Percentiles rank a stretch among this genome's conserved stretches.
phyloP scores from a whole-genome alignment of 1,139 yeast genomes.

The Candida buenavistaensis region DNA sequence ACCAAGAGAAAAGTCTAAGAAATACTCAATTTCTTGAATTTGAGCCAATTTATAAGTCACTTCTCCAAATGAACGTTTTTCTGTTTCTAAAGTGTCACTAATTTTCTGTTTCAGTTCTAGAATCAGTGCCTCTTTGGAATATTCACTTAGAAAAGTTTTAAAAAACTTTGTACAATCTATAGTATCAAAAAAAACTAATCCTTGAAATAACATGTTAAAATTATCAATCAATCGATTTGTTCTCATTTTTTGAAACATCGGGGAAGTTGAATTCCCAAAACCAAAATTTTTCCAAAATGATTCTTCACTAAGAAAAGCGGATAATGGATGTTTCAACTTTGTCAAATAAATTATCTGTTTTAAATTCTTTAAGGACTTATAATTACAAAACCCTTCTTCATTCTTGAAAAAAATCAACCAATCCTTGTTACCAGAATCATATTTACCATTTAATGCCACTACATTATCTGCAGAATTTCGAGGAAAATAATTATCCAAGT shows the following conservation, averaged over 20 bases:
- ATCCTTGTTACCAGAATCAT: constrained; percentile 30
- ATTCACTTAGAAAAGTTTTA: constrained; percentile 9
- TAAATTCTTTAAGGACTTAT: constrained; percentile 38
- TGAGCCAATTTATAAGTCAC: constrained; percentile 26
- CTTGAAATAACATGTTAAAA: constrained; percentile 47
- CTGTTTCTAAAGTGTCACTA: constrained; percentile 18
- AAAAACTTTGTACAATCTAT: constrained; percentile 17
- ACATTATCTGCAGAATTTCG: constrained; percentile 13
- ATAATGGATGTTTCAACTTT: constrained; percentile 34
- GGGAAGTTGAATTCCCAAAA: constrained; percentile 27
- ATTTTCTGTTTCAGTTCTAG: constrained; percentile 33
- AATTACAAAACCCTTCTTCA: constrained; percentile 17
- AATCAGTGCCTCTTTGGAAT: constrained; percentile 26
- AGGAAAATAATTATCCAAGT: constrained; percentile 29
- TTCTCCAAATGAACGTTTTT: constrained; percentile 20
- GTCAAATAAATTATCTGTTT: constrained; percentile 32
- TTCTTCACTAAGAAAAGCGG: constrained; percentile 40
- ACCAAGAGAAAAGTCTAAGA: constrained; percentile 51
- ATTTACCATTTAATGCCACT: constrained; percentile 38
- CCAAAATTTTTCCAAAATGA: constrained; percentile 40
- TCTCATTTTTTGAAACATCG: constrained; percentile 34
- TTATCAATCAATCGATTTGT: constrained; percentile 50
- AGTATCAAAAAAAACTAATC: constrained; percentile 30
- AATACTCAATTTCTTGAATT: constrained; percentile 53
- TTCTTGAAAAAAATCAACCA: constrained; percentile 34